phyloP scores from a whole-genome alignment of 1,139 yeast species.

The Kluyveromyces sp. region DNA sequence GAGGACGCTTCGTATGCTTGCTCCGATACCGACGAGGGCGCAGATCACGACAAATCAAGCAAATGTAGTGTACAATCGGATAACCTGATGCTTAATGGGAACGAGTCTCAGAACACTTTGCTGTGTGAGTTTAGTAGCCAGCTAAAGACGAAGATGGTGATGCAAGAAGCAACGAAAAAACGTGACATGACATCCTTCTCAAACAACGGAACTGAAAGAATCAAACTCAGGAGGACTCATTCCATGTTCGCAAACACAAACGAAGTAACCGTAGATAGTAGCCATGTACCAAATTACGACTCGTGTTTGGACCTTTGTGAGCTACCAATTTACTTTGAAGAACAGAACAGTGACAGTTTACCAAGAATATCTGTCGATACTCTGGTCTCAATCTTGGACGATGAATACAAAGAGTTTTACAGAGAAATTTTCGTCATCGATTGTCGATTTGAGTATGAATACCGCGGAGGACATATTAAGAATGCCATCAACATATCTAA shows the following conservation, averaged over 20 bases:
- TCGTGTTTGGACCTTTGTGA: constrained; percentile 14
- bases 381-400: constrained; percentile 55
- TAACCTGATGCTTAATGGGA: not conserved
- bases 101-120: constrained; percentile 6
- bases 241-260: constrained; percentile 12
- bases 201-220: constrained; percentile 1
- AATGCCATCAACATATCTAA: constrained; percentile 75
- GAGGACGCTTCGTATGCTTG: not conserved
- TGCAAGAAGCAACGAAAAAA: constrained; percentile 8
- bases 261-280: constrained; percentile 4
- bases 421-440: constrained; percentile 64
- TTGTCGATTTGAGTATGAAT: constrained; percentile 91
- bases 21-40: not conserved
- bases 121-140: not conserved
- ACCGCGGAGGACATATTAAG: constrained; percentile 81
- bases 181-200: constrained; percentile 3
- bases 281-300: constrained; percentile 8
- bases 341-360: constrained; percentile 50
- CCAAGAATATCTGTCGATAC: constrained; percentile 69
- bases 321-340: constrained; percentile 16
- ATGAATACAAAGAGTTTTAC: constrained; percentile 47
- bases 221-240: constrained; percentile 12
- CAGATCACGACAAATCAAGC: not conserved
- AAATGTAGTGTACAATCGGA: not conserved
- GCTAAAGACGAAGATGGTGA: not conserved